phyloP scores from a whole-genome alignment of 495 filamentous ascomycete genomes.

The Penicillium argentinense region DNA sequence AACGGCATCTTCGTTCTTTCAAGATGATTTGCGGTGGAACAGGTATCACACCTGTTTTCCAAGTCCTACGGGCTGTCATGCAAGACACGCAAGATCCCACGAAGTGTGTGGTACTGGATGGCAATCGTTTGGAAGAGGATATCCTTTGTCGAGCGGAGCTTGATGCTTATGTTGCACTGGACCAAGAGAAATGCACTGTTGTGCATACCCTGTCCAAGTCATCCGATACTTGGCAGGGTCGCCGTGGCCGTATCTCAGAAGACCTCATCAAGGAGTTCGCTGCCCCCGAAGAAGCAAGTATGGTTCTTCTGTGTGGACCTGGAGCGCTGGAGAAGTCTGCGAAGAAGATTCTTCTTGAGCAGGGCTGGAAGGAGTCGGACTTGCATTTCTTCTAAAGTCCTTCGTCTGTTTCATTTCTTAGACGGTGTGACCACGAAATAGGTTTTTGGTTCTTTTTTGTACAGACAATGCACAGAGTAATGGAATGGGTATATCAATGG shows the following conservation, averaged over 20 bases:
- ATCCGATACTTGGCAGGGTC: slow-evolving; percentile 65
- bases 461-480: too few relatives aligned
- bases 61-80: slow-evolving; percentile 79
- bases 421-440: neutral
- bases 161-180: slow-evolving; percentile 56
- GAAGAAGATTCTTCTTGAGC: slow-evolving; percentile 56
- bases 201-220: slow-evolving; percentile 70
- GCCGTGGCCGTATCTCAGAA: slow-evolving; percentile 65
- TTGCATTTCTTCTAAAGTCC: slow-evolving; percentile 72
- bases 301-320: slow-evolving; percentile 87
- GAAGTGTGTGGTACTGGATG: slow-evolving; percentile 71
- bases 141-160: slow-evolving; percentile 81
- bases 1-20: slow-evolving; percentile 64
- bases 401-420: neutral
- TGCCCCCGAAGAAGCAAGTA: slow-evolving; percentile 46
- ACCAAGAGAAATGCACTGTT: slow-evolving; percentile 59
- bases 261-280: slow-evolving; percentile 64
- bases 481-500: slow-evolving; percentile 2
- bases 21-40: slow-evolving; percentile 89
- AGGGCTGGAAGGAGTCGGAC: slow-evolving; percentile 80
- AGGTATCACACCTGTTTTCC: slow-evolving; percentile 90
- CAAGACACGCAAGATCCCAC: slow-evolving; percentile 57
- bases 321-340: slow-evolving; percentile 72
- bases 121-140: slow-evolving; percentile 78
- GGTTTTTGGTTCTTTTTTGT: neutral